Evolutionary conservation across 2,329 filamentous ascomycete species (phyloP), one percentile per base, ranked within the genome.

Genomic region (Aspergillus flavus): DNA sequence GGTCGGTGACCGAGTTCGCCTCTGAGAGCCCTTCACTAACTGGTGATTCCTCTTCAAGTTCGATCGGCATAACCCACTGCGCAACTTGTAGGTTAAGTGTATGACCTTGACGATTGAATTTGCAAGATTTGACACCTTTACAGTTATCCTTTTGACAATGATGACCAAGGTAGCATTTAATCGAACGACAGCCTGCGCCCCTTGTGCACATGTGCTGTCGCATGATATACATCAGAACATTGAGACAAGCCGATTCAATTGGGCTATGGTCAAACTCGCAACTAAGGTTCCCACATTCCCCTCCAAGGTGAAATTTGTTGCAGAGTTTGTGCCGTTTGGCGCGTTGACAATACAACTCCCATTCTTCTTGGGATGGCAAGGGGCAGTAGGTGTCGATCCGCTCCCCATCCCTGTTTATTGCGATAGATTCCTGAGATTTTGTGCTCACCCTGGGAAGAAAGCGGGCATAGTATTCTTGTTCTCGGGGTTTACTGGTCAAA

Each of bases 261-360:
- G 78, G 72, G 30, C 67, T 72, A 67, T 86, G 84, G 57, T 85
- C 83, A 66, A 78, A 85, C 3, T 70, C 70, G 64, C 82, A 84
- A 60, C 63, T 62, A 48, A 71, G 64, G 46, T 72, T 71, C 34
- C 69, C 68, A 66, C 83, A 85, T 19, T 72, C 64, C 3, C 76
- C 74, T 0, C 76, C 76, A 0, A 86, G 74, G 61, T 85, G 81
- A 62, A 79, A 79, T 32, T 77, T 78, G 68, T 85, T 85, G 71
- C 84, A 86, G 0, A 83, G 76, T 66, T 84, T 85, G 21, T 75
- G 72, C 2, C 72, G 67, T 16, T 72, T 73, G 32, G 75, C 73
- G 14, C 78, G 76, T 12, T 72, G 69, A 23, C 77, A 75, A 68
- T 83, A 85, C 10, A 66, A 65, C 2, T 75, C 69, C 68, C 78